Evolutionary conservation across 768 basidiomycete genomes (phyloP), one percentile per base, ranked within the genome.

Genomic region (Calocybe gangraenosa): DNA sequence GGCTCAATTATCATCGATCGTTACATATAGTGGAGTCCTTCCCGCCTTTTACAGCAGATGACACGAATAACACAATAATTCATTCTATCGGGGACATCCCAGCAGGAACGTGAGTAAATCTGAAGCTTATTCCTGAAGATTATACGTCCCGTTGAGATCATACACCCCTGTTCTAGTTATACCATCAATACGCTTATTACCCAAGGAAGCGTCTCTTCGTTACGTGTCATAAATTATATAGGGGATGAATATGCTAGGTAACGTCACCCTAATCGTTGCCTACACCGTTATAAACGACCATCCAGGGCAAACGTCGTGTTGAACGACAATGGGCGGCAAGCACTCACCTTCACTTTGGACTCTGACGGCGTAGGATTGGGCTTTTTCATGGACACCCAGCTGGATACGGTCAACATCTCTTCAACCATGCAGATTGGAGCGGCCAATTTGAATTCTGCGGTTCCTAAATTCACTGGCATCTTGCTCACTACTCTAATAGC

Each of bases 371-470:
- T 50, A 1, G 52, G 48, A 4, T 21, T 50, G 9, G 52, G 52
- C 6, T 47, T 49, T 39, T 50, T 50, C 23, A 50, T 53, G 49
- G 48, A 49, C 21, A 53, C 52, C 1, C 39, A 21, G 35, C 37
- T 47, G 25, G 44, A 49, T 17, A 36, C 40, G 2, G 38, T 53
- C 19, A 50, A 53, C 23, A 37, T 47, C 20, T 46, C 45, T 7
- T 50, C 48, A 0, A 50, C 38, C 6, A 53, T 50, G 48, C 19
- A 44, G 11, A 19, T 33, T 8, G 52, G 52, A 18, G 3, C 17
- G 0, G 17, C 34, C 11, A 45, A 17, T 19, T 42, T 40, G 11
- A 28, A 28, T 5, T 28, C 25, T 28, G 25, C 25, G 25, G 25
- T 11, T 28, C 25, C 25, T 6, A 28, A 28, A 28, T 28, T n/a